A percentile compares a stretch with the other conserved stretches of the same genome.
Evolutionary conservation across 192 early-diverging fungal genomes (phyloP).

Genomic region (Linnemannia zychae): DNA sequence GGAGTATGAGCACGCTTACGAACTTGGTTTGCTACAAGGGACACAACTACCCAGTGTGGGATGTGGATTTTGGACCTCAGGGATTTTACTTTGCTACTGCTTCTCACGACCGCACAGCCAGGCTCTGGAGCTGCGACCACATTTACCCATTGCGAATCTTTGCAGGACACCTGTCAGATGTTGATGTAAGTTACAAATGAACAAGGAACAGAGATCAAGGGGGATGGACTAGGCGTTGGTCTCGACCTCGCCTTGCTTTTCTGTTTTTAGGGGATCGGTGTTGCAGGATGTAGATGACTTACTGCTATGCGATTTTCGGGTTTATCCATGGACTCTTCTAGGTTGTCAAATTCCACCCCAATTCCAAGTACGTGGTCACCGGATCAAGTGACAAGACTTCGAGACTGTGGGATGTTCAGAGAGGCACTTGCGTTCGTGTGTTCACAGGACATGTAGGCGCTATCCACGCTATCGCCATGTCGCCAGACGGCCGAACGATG

Average conservation of each 20-base stretch:
- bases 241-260: background rate
- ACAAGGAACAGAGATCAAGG: background rate
- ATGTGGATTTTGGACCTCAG: constrained; percentile 90
- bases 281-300: background rate
- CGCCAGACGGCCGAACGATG: constrained; percentile 91
- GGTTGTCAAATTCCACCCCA: constrained; percentile 96
- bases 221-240: too few species aligned
- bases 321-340: constrained; percentile 31
- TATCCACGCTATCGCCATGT: constrained; percentile 88
- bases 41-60: constrained; percentile 98
- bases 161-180: constrained; percentile 98
- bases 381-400: constrained; percentile 91
- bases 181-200: constrained; percentile 78
- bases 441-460: constrained; percentile 90
- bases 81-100: constrained; percentile 98
- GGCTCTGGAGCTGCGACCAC: constrained; percentile 97
- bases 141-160: constrained; percentile 96
- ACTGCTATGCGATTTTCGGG: constrained; percentile 19
- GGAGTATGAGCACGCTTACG: constrained; percentile 91
- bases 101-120: constrained; percentile 94
- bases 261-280: background rate
- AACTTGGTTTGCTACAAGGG: constrained; percentile 97
- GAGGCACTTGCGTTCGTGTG: constrained; percentile 89
- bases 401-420: constrained; percentile 95
- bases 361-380: constrained; percentile 94